These are phyloP conservation scores for Fusarium nematophilum DNA, from an alignment of 2,329 filamentous ascomycete genomes.

Conservation along the genomic window DNA sequence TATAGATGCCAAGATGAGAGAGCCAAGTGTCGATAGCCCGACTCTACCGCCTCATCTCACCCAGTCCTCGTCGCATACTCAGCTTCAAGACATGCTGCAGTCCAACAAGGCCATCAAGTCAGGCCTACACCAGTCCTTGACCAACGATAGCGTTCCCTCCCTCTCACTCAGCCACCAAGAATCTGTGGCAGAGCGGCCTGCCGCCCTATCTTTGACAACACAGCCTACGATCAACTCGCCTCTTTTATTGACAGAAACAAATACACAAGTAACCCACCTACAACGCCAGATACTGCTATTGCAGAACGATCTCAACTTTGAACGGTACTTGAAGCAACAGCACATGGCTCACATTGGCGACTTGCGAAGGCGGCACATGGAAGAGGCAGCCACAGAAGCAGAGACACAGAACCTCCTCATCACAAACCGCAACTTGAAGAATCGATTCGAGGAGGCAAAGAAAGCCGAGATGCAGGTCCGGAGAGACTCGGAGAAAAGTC, in stretches of 20 bases:
- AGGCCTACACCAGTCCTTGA: constrained; percentile 64
- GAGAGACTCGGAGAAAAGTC: constrained; percentile 77
- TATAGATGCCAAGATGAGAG: constrained; percentile 48
- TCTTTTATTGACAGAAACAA: constrained; percentile 47
- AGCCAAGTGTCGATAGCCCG: constrained; percentile 68
- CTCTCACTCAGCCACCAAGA: constrained; percentile 64
- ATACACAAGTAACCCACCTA: constrained; percentile 64
- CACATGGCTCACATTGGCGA: constrained; percentile 85
- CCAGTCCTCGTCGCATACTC: constrained; percentile 63
- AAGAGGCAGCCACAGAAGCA: constrained; percentile 81
- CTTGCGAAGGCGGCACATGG: constrained; percentile 78
- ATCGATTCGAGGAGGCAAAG: constrained; percentile 78
- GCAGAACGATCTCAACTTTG: constrained; percentile 84
- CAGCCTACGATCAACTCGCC: constrained; percentile 44
- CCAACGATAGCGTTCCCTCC: constrained; percentile 69
- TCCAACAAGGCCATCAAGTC: constrained; percentile 69
- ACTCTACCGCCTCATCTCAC: constrained; percentile 65
- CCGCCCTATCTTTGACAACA: constrained; percentile 43
- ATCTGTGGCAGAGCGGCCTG: constrained; percentile 54
- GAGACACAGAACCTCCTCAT: constrained; percentile 86
- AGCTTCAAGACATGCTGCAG: constrained; percentile 70
- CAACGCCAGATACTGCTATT: constrained; percentile 80
- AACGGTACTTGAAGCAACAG: constrained; percentile 85
- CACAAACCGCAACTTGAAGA: constrained; percentile 78
- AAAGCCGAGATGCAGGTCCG: constrained; percentile 76